phyloP scores from a whole-genome alignment of 2,329 filamentous ascomycete genomes.

The Ophiostoma piceae region DNA sequence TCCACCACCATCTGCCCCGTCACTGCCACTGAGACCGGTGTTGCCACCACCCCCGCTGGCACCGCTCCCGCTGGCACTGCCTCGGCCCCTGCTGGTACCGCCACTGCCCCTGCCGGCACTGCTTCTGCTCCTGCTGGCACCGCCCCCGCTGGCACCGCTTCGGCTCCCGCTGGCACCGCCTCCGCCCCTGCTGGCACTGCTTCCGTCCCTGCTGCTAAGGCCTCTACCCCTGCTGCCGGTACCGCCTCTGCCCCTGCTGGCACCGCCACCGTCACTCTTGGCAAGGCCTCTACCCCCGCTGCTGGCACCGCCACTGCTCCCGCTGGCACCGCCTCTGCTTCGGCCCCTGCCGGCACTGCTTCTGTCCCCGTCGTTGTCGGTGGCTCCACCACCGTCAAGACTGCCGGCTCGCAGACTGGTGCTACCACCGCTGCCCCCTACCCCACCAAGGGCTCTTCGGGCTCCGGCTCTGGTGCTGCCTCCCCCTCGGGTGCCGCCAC shows the following conservation, averaged over 20 bases:
- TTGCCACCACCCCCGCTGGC: slow-evolving; percentile 45
- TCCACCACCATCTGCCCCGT: slow-evolving; percentile 59
- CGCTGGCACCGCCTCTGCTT: background rate
- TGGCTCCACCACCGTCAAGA: background rate
- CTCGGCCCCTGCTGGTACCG: slow-evolving; percentile 28
- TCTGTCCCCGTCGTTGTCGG: slow-evolving; percentile 5
- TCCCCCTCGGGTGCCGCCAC: background rate
- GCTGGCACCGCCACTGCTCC: background rate
- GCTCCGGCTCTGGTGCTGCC: background rate
- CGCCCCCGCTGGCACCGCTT: background rate
- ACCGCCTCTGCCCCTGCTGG: background rate
- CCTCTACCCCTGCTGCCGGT: background rate
- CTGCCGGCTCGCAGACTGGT: background rate
- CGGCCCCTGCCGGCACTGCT: slow-evolving; percentile 27
- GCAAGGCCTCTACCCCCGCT: background rate
- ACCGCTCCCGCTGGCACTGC: slow-evolving; percentile 48
- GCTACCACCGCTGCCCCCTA: background rate
- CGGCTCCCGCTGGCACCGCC: slow-evolving; percentile 27
- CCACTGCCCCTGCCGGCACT: slow-evolving; percentile 29
- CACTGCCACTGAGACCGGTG: slow-evolving; percentile 49
- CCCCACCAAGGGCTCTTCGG: background rate
- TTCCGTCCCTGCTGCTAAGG: background rate
- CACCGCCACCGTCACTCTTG: background rate
- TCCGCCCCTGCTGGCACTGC: background rate
- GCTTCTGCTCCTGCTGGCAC: background rate